Base-by-base conservation (phyloP, 805 yeast species). In the Lipomyces lipofer region DNA sequence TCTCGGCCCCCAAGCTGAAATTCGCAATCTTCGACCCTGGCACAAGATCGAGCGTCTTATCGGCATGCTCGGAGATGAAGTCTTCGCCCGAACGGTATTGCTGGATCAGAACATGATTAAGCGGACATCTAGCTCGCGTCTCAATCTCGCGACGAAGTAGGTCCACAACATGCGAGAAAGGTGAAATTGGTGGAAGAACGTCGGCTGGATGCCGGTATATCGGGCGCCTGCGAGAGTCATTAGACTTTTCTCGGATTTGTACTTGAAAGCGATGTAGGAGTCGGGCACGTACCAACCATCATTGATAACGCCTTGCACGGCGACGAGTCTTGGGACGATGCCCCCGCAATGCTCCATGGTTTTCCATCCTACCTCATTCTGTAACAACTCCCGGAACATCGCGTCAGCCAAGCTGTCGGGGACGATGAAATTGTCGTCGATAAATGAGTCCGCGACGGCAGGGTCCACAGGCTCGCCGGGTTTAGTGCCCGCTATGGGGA, bases 71-170 rank as follows among this genome's bases (percentile, higher is more conserved):
- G 9, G 63, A 58, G 28, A 60, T 60, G 27, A 39, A 48, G 22
- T 60, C 64, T 10, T 44, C 39, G 33, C 59, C 56, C 21, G 39
- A 22, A 7, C 64, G 55, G 44, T 60, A 60, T 15, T 48, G 52
- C 29, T 60, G 64, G 32, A 60, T 50, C 30, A 60, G 42, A 15
- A 53, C 60, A 27, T 60, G 64, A 33, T 60, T 60, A 22, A 60
- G 35, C 13, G 27, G 10, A 19, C 52, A 53, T 15, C 46, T 43
- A 17, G 47, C 27, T 15, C 47, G 45, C 13, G 38, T 19, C 29
- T 55, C 52, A 29, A 55, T 39, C 10, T 33, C 43, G 7, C 24
- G 38, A 2, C 27, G 28, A 19, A 28, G 25, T 13, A 51, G 38
- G 2, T 13, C n/a, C 3, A 51, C 46, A 4, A 24, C 17, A 4